Base-by-base conservation (phyloP, 441 rosid species). In the Populus hybrid region DNA sequence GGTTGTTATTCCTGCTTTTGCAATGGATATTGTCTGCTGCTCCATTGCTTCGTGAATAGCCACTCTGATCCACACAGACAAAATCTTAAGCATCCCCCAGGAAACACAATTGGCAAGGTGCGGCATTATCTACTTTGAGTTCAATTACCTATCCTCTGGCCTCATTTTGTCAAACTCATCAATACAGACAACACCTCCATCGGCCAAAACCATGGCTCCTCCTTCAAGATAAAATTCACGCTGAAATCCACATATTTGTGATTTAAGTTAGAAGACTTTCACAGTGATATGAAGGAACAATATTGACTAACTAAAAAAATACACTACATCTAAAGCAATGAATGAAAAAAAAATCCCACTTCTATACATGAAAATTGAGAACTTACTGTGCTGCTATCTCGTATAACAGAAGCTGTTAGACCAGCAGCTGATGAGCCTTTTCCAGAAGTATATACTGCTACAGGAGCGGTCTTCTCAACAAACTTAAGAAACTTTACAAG, bases 1-100 rank as follows among this genome's bases (percentile, higher is more conserved):
- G 5, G 98, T 95, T 69, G 99, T 95, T 80, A 95, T 95, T 82
- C 98, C 98, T 74, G 99, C 99, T 87, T 95, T 95, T 71, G 99
- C 98, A 81, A 95, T 95, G 73, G 98, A 95, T 86, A 95, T 95
- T 9, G 99, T 95, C 86, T 95, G 97, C 87, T 93, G 98, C 86
- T 95, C 99, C 99, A 95, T 93, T 53, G 99, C 98, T 88, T 95
- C 99, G 84, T 95, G 99, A 80, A 95, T 95, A 81, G 99, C 97
- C 83, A 95, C 98, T 87, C 99, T 95, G 84, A 57, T 65, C 59
- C 71, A 78, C 75, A 80, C 64, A 63, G 50, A 11, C 32, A 72
- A 36, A 67, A 24, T 32, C 24, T 36, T 35, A 42, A 79, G 74
- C 30, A 67, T 34, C 65, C 32, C 32, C 26, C 10, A 70, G 53